These are phyloP conservation scores for Aquilaria agallochum DNA, from an alignment of 441 rosid species.

Conservation along the genomic window DNA sequence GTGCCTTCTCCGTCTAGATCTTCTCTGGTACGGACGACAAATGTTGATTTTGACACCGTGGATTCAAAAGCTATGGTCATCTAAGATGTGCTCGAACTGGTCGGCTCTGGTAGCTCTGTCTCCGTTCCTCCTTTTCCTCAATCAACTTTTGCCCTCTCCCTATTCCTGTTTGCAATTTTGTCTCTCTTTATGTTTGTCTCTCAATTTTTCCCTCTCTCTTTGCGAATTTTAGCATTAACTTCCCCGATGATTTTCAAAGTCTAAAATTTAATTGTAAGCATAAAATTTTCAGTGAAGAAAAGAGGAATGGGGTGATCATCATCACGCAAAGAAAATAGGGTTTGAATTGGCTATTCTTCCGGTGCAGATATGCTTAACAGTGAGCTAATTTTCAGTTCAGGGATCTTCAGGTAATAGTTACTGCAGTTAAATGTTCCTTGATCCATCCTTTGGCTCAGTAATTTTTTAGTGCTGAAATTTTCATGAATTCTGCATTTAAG, in stretches of 20 bases:
- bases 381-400: conserved; percentile 27
- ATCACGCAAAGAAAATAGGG: conserved; percentile 25
- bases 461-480: not conserved
- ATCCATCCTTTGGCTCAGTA: conserved; percentile 8
- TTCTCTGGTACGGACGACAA: conserved; percentile 80
- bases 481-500: conserved; percentile 9
- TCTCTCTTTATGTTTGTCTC: no score
- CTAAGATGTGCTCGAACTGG: no score
- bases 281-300: no score
- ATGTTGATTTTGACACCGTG: conserved; percentile 50
- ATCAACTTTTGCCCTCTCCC: no score
- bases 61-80: conserved; percentile 53
- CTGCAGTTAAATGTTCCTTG: conserved; percentile 15
- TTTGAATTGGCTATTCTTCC: conserved; percentile 27
- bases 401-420: conserved; percentile 55
- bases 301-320: no score
- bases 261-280: no score
- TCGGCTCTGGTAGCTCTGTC: no score
- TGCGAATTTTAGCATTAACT: no score
- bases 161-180: no score
- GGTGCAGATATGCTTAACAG: conserved; percentile 18
- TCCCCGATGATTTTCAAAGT: no score
- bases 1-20: conserved; percentile 85
- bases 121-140: no score
- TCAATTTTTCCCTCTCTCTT: no score